phyloP scores from a whole-genome alignment of 768 basidiomycete genomes.

The Auriscalpium vulgare region DNA sequence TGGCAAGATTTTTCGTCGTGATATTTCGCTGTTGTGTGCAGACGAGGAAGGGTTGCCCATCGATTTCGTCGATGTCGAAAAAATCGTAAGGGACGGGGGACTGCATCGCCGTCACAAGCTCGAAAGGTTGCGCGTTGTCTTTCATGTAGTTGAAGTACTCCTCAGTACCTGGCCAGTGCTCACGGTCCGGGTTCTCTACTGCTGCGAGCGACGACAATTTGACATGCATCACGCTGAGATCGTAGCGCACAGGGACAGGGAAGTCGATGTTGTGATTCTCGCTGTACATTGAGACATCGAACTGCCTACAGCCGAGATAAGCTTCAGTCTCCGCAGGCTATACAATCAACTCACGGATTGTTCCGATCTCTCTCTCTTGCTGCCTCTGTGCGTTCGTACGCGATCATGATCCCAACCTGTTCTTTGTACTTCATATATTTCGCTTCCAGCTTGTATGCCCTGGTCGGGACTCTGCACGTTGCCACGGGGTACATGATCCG shows the following conservation, averaged over 20 bases:
- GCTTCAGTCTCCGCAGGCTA: too few relatives aligned
- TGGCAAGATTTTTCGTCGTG: slow-evolving; percentile 8
- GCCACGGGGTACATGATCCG: slow-evolving; percentile 12
- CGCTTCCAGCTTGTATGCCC: slow-evolving; percentile 11
- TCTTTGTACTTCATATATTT: slow-evolving; percentile 7
- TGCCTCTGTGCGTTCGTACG: background rate
- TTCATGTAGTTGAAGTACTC: slow-evolving; percentile 7
- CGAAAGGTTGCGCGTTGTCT: slow-evolving; percentile 2
- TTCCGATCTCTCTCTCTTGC: too few relatives aligned
- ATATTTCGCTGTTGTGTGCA: slow-evolving; percentile 5
- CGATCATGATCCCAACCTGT: slow-evolving; percentile 12
- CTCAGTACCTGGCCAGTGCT: too few relatives aligned
- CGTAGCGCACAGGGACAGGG: slow-evolving; percentile 12
- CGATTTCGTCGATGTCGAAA: slow-evolving; percentile 8
- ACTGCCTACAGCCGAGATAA: too few relatives aligned
- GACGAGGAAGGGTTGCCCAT: slow-evolving; percentile 4
- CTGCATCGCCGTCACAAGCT: slow-evolving; percentile 1
- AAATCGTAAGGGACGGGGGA: slow-evolving; percentile 10
- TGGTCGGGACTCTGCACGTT: slow-evolving; percentile 2
- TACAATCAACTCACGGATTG: too few relatives aligned
- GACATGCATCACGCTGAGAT: slow-evolving; percentile 6
- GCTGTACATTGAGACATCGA: slow-evolving; percentile 12
- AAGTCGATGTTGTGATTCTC: slow-evolving; percentile 10
- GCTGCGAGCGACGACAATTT: too few relatives aligned
- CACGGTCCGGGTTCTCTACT: too few relatives aligned